Percentiles rank a stretch among this genome's conserved stretches.
Evolutionary conservation across 2,329 filamentous ascomycete genomes (phyloP).

Genomic region (Clarireedia homoeocarpa): DNA sequence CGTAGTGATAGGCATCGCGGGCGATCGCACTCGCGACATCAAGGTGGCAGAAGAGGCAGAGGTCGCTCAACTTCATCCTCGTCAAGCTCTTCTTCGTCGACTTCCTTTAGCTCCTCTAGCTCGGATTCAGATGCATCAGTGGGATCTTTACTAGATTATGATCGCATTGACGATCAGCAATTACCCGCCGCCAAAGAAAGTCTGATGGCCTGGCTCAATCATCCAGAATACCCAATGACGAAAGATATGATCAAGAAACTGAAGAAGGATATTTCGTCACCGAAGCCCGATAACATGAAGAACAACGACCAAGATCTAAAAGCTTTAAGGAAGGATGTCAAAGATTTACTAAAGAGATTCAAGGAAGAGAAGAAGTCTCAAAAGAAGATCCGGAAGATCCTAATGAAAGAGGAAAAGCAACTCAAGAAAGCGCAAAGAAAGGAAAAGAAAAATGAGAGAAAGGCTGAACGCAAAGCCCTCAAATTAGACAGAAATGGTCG

Average conservation of each 20-base stretch:
- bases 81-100: conserved; percentile 18
- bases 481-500: conserved; percentile 17
- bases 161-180: conserved; percentile 42
- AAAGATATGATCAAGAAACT: conserved; percentile 37
- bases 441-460: background rate
- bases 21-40: background rate
- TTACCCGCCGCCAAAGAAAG: conserved; percentile 38
- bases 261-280: conserved; percentile 37
- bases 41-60: conserved; percentile 7
- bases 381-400: conserved; percentile 13
- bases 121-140: conserved; percentile 33
- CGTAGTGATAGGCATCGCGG: background rate
- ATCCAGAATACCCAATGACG: conserved; percentile 42
- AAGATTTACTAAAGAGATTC: conserved; percentile 37
- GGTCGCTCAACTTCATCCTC: conserved; percentile 16
- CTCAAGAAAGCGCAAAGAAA: background rate
- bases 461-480: conserved; percentile 14
- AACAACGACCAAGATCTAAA: conserved; percentile 27
- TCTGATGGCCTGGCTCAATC: conserved; percentile 41
- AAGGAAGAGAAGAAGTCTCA: conserved; percentile 34
- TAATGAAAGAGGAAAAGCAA: conserved; percentile 15
- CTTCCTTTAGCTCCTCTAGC: conserved; percentile 32
- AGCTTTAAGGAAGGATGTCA: conserved; percentile 38
- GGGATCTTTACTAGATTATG: conserved; percentile 46
- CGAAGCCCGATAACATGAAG: conserved; percentile 21